Evolutionary conservation across 495 filamentous ascomycete genomes (phyloP).

Genomic region (Hypomontagnella submonticulosa): DNA sequence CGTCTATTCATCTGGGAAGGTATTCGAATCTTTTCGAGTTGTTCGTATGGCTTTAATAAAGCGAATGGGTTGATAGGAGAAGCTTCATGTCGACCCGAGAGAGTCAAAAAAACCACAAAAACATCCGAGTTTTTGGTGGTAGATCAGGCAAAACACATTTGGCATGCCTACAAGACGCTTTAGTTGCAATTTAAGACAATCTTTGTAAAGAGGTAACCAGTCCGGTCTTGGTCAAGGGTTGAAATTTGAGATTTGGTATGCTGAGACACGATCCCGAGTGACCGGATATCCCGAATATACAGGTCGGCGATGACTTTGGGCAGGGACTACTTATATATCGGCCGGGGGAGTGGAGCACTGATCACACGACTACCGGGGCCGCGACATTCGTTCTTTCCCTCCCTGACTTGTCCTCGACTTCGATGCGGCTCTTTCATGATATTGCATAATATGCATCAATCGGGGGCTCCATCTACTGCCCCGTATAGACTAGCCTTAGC

Average conservation of each 20-base stretch:
- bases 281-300: conserved; percentile 6
- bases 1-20: too few relatives aligned
- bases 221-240: neutral
- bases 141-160: neutral
- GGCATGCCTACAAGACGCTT: neutral
- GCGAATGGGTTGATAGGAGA: too few relatives aligned
- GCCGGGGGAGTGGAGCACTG: conserved; percentile 9
- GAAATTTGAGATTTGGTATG: neutral
- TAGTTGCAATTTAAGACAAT: neutral
- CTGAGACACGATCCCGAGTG: conserved; percentile 7
- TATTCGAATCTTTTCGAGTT: too few relatives aligned
- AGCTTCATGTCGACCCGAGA: too few relatives aligned
- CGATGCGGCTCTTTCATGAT: conserved; percentile 34
- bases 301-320: conserved; percentile 4
- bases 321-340: conserved; percentile 17
- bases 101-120: too few relatives aligned
- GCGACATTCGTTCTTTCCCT: conserved; percentile 15
- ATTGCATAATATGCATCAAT: conserved; percentile 5
- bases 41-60: too few relatives aligned
- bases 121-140: conserved; percentile 1
- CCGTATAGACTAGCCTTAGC: neutral
- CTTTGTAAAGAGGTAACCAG: conserved; percentile 18
- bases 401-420: conserved; percentile 11
- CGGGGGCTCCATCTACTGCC: neutral
- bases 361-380: neutral